These are phyloP conservation scores for Trametopsis cervina DNA, from an alignment of 768 basidiomycete species.

Conservation along the genomic window DNA sequence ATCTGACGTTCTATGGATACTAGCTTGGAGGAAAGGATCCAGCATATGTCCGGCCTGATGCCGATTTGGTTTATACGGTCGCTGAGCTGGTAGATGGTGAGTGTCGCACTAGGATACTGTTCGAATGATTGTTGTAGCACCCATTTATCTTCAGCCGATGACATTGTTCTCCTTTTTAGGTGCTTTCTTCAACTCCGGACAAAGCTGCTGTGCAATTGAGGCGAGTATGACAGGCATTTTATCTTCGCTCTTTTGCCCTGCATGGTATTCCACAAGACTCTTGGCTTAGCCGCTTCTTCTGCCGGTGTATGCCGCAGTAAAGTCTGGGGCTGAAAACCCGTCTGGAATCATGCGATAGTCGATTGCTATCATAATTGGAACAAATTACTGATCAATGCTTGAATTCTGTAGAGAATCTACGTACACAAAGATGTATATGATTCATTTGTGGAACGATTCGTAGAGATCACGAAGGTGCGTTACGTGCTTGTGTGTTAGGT, in stretches of 20 bases:
- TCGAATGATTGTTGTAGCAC: too few species aligned
- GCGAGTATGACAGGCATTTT: constrained; percentile 29
- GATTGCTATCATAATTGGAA: too few species aligned
- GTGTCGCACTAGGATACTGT: too few species aligned
- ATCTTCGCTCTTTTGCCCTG: not conserved
- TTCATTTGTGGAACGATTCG: constrained; percentile 67
- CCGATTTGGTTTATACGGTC: constrained; percentile 75
- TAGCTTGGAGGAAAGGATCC: constrained; percentile 98
- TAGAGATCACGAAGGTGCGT: constrained; percentile 59
- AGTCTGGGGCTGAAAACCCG: too few species aligned
- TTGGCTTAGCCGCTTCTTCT: not conserved
- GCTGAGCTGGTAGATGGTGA: constrained; percentile 86
- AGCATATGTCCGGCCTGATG: constrained; percentile 88
- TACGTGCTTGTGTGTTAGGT: not conserved
- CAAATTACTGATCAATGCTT: not conserved
- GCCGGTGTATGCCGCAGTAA: too few species aligned
- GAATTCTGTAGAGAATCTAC: constrained; percentile 67
- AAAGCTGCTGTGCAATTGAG: constrained; percentile 94
- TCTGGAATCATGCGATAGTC: too few species aligned
- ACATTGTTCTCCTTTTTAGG: constrained; percentile 39
- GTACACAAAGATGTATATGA: constrained; percentile 85
- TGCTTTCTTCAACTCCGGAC: constrained; percentile 95
- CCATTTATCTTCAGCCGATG: not conserved
- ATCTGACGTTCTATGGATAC: too few species aligned
- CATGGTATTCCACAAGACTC: too few species aligned